Base-by-base conservation (phyloP, 2,329 filamentous ascomycete genomes). In the Microcera coccophila region DNA sequence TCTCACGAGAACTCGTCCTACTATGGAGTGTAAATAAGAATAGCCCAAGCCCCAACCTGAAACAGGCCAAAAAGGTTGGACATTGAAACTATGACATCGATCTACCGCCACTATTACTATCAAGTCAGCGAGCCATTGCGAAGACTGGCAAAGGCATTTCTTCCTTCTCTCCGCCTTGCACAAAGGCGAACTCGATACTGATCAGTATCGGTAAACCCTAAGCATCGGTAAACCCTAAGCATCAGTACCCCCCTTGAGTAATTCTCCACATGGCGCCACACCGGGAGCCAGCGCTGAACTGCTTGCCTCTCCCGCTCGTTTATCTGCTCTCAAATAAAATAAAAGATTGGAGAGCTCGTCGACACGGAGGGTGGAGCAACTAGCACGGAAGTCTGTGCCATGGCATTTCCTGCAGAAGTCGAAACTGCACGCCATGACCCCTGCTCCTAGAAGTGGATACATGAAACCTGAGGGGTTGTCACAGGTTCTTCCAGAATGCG, bases 401-500 rank as follows among this genome's bases (percentile, higher is more conserved):
- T 49, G 43, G n/a, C n/a, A n/a, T n/a, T n/a, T 45, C 48, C 39
- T 42, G 42, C 49, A 45, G 38, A 41, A 39, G 28, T 42, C 38
- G 51, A 56, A 54, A 52, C 52, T 44, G 41, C 46, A 41, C 40
- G 46, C 47, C n/a, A n/a, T n/a, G 33, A 38, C 41, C 43, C 42
- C 44, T 49, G 33, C 47, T 37, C 47, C 47, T 38, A 41, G 41
- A 43, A 46, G 51, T 48, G 39, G 44, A 41, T 47, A 54, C 52
- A 42, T 56, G 59, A 62, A 61, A 58, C 38, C 42, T 52, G 31
- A 45, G 31, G 31, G n/a, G 24, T 32, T 29, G 40, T 47, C 38
- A 47, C 46, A 47, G 45, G 42, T 45, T 52, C 38, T 57, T 57
- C 53, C 57, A 55, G 54, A 62, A 59, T 42, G 50, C 49, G 31